Evolutionary conservation across 495 filamentous ascomycete genomes (phyloP).

Genomic region (Aspergillus ostianus): DNA sequence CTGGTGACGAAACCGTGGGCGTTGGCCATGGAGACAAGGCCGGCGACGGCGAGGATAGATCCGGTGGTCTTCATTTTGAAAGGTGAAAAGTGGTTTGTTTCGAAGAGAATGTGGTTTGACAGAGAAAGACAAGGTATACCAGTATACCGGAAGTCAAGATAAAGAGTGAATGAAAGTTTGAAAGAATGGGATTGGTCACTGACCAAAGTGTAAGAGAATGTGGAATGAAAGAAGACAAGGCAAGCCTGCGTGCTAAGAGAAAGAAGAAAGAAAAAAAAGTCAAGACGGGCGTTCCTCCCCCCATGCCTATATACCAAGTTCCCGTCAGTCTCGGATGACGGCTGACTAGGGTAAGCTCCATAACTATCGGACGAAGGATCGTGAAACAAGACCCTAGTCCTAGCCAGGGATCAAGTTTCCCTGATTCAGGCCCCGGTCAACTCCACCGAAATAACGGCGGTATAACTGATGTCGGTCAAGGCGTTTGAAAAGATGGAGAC

Average conservation of each 20-base stretch:
- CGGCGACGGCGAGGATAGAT: conserved; percentile 39
- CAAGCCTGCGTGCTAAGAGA: conserved; percentile 25
- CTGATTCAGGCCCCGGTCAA: neutral
- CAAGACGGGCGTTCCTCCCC: conserved; percentile 18
- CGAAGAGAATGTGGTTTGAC: conserved; percentile 12
- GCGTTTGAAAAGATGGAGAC: neutral
- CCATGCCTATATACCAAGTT: conserved; percentile 9
- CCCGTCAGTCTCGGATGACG: neutral
- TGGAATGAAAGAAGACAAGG: conserved; percentile 18
- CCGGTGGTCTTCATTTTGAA: conserved; percentile 38
- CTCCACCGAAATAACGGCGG: conserved; percentile 6
- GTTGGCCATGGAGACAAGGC: conserved; percentile 51
- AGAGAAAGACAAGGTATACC: conserved; percentile 36
- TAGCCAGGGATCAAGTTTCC: neutral
- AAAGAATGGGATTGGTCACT: conserved; percentile 35
- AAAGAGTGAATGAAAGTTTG: conserved; percentile 18
- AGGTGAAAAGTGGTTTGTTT: conserved; percentile 8
- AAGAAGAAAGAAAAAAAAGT: conserved; percentile 7
- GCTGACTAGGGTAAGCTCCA: conserved; percentile 7
- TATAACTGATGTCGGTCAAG: neutral
- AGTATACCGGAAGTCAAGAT: conserved; percentile 28
- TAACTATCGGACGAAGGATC: conserved; percentile 7
- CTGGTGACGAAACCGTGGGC: conserved; percentile 62
- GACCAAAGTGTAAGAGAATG: conserved; percentile 32
- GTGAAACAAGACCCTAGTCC: conserved; percentile 14